Evolutionary conservation across 805 yeast genomes (phyloP).

Genomic region (Lachancea kluyveri): DNA sequence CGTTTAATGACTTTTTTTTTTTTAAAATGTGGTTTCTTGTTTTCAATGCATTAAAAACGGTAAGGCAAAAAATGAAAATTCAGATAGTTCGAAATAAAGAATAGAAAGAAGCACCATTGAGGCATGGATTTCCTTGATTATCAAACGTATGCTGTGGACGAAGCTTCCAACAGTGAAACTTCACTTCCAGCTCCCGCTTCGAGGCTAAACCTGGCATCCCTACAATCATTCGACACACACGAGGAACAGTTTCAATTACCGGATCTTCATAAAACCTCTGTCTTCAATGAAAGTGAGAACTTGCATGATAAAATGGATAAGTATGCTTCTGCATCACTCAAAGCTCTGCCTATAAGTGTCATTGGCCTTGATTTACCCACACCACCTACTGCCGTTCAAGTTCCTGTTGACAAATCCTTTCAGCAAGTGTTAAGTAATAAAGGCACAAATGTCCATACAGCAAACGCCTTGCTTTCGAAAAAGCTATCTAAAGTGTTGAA

Average conservation of each 20-base stretch:
- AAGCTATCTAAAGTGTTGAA: constrained; percentile 33
- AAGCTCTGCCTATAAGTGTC: no score
- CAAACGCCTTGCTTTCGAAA: constrained; percentile 26
- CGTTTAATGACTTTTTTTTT: no score
- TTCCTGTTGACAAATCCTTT: no score
- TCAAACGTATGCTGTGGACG: constrained; percentile 35
- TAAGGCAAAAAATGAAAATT: no score
- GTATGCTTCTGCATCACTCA: constrained; percentile 14
- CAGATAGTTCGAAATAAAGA: no score
- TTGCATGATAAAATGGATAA: constrained; percentile 19
- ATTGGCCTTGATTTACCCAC: no score
- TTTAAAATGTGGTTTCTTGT: no score
- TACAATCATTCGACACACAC: constrained; percentile 3
- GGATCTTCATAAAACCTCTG: constrained; percentile 1
- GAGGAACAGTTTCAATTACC: constrained; percentile 12
- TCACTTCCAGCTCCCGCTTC: constrained; percentile 27
- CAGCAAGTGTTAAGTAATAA: not conserved
- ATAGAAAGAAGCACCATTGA: no score
- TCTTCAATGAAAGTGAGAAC: constrained; percentile 3
- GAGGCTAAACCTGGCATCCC: constrained; percentile 19
- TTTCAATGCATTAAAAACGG: no score
- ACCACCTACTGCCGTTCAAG: no score
- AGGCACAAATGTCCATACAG: constrained; percentile 7
- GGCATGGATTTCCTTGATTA: constrained; percentile 42
- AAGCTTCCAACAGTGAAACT: constrained; percentile 21